A percentile compares a stretch with the other conserved stretches of the same genome.
These are phyloP conservation scores for Lentinula edodes DNA, from an alignment of 768 basidiomycete species.

Conservation along the genomic window DNA sequence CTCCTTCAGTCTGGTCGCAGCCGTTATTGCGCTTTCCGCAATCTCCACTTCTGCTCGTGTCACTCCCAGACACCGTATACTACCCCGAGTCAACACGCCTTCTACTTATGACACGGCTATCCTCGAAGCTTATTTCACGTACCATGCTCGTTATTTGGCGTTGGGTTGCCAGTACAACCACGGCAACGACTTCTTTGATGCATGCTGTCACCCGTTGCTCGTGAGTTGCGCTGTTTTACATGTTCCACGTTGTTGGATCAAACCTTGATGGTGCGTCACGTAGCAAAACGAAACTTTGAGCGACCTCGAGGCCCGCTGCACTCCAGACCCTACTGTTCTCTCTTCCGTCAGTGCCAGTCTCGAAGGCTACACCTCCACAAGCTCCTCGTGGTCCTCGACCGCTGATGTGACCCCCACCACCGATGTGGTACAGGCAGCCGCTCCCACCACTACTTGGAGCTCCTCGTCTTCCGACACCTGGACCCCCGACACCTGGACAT, in stretches of 20 bases:
- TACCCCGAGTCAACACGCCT: conserved; percentile 24
- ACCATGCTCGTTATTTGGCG: conserved; percentile 60
- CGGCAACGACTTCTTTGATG: conserved; percentile 50
- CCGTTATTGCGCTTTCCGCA: conserved; percentile 31
- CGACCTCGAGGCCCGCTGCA: conserved; percentile 38
- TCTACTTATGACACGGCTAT: conserved; percentile 34
- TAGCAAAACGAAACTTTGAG: conserved; percentile 24
- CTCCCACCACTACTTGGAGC: neutral
- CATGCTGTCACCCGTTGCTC: conserved; percentile 69
- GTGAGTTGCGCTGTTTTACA: conserved; percentile 26
- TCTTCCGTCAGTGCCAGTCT: conserved; percentile 22
- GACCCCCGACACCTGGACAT: neutral
- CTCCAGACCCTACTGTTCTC: conserved; percentile 48
- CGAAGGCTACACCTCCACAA: conserved; percentile 19
- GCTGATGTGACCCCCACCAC: conserved; percentile 18
- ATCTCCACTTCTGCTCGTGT: conserved; percentile 23
- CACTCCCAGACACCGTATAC: conserved; percentile 26
- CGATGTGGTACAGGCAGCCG: conserved; percentile 25
- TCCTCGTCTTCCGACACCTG: neutral
- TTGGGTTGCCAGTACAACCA: conserved; percentile 46
- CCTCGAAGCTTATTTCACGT: conserved; percentile 50
- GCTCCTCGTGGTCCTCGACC: conserved; percentile 17
- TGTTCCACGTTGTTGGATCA: conserved; percentile 3
- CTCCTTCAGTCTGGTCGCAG: conserved; percentile 27
- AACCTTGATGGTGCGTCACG: neutral